These are phyloP conservation scores for Tremella mesenterica DNA, from an alignment of 768 basidiomycete species.

Conservation along the genomic window DNA sequence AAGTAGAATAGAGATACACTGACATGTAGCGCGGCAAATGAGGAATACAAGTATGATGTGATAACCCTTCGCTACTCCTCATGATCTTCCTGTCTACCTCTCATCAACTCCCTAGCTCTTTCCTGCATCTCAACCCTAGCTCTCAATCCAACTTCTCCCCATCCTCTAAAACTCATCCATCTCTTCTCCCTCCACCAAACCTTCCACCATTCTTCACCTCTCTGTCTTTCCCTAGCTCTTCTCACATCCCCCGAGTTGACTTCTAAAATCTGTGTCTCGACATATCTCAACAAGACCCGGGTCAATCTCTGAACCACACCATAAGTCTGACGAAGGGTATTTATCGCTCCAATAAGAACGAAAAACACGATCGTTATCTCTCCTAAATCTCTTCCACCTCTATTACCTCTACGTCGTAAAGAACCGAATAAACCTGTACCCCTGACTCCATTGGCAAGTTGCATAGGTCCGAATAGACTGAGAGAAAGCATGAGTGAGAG, in stretches of 20 bases:
- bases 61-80: too few species aligned
- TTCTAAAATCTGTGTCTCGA: constrained; percentile 36
- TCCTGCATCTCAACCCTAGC: constrained; percentile 9
- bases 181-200: constrained; percentile 20
- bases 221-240: constrained; percentile 3
- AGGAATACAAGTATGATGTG: too few species aligned
- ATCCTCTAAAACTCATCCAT: constrained; percentile 17
- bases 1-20: too few species aligned
- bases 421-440: constrained; percentile 27
- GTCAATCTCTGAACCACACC: constrained; percentile 7
- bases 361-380: constrained; percentile 28
- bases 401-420: constrained; percentile 8
- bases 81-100: too few species aligned
- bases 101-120: constrained; percentile 11
- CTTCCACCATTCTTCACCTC: constrained; percentile 14
- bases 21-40: too few species aligned
- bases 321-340: constrained; percentile 27
- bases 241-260: constrained; percentile 31
- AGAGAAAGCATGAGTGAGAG: constrained; percentile 25
- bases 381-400: constrained; percentile 5
- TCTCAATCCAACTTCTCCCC: constrained; percentile 20
- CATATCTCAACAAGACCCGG: constrained; percentile 17
- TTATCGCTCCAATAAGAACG: constrained; percentile 32
- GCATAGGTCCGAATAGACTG: constrained; percentile 27
- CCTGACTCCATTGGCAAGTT: constrained; percentile 25